A percentile compares a stretch with the other conserved stretches of the same genome.
Conservation (phyloP, 2,329 filamentous ascomycete genomes). For the Colletotrichum sansevieriae region DNA sequence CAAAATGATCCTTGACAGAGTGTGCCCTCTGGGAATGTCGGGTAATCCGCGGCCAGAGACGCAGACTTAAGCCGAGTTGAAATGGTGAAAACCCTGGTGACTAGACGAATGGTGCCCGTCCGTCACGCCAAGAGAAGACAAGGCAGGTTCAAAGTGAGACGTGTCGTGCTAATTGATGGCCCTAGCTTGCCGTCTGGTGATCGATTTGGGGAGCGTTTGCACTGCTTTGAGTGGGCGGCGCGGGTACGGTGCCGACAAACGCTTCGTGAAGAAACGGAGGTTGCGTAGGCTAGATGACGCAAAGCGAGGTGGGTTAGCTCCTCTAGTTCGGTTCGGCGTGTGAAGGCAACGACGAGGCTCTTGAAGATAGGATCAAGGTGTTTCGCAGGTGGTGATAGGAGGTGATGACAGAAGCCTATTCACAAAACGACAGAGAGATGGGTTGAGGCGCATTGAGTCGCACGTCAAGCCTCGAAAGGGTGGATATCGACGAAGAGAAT, state of each 20-base stretch:
- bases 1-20: conserved; percentile 12
- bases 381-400: conserved; percentile 23
- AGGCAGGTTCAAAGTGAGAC: conserved; percentile 33
- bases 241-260: background rate
- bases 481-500: conserved; percentile 24
- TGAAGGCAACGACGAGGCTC: conserved; percentile 8
- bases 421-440: conserved; percentile 23
- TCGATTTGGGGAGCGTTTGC: conserved; percentile 12
- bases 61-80: conserved; percentile 24
- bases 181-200: conserved; percentile 21
- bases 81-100: conserved; percentile 32
- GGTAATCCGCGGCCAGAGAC: conserved; percentile 23
- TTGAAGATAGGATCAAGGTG: conserved; percentile 18
- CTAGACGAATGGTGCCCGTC: conserved; percentile 13
- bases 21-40: conserved; percentile 18
- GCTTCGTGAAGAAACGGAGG: conserved; percentile 17
- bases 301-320: conserved; percentile 33
- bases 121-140: conserved; percentile 35
- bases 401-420: conserved; percentile 39
- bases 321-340: conserved; percentile 14
- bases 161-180: conserved; percentile 23
- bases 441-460: conserved; percentile 39
- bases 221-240: background rate
- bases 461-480: conserved; percentile 36
- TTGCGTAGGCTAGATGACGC: conserved; percentile 34